Evolutionary conservation across 805 yeast species (phyloP).

Genomic region (Maudiozyma saulgeensis): DNA sequence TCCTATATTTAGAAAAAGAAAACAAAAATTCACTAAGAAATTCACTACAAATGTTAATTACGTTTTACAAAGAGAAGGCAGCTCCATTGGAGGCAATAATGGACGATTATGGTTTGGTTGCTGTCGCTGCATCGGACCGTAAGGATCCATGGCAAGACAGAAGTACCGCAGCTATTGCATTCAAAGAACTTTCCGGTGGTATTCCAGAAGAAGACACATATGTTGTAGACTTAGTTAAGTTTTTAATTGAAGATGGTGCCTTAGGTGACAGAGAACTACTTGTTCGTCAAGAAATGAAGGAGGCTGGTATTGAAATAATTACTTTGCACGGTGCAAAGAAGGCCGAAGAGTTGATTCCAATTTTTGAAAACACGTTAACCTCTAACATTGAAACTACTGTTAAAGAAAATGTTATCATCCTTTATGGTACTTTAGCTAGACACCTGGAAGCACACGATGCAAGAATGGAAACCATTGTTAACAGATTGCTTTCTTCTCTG

Average conservation of each 20-base stretch:
- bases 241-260: constrained; percentile 53
- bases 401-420: constrained; percentile 71
- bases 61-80: constrained; percentile 48
- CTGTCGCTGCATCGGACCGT: constrained; percentile 49
- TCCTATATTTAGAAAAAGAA: constrained; percentile 33
- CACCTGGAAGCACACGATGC: constrained; percentile 62
- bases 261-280: constrained; percentile 63
- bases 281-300: constrained; percentile 76
- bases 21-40: constrained; percentile 20
- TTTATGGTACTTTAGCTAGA: constrained; percentile 86
- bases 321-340: constrained; percentile 51
- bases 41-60: constrained; percentile 39
- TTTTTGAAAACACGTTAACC: constrained; percentile 61
- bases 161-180: constrained; percentile 66
- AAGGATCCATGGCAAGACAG: constrained; percentile 80
- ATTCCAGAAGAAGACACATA: constrained; percentile 30
- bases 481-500: constrained; percentile 61
- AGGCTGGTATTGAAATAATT: constrained; percentile 75
- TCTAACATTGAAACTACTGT: constrained; percentile 35
- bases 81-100: constrained; percentile 67
- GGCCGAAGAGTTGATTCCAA: constrained; percentile 68
- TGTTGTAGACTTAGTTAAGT: constrained; percentile 48
- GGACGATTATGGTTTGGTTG: constrained; percentile 73
- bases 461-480: constrained; percentile 56
- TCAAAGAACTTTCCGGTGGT: constrained; percentile 46